Percentiles rank a stretch among this genome's conserved stretches.
Conservation (phyloP, 805 yeast species). For the Tetrapisispora namnaoensis region DNA sequence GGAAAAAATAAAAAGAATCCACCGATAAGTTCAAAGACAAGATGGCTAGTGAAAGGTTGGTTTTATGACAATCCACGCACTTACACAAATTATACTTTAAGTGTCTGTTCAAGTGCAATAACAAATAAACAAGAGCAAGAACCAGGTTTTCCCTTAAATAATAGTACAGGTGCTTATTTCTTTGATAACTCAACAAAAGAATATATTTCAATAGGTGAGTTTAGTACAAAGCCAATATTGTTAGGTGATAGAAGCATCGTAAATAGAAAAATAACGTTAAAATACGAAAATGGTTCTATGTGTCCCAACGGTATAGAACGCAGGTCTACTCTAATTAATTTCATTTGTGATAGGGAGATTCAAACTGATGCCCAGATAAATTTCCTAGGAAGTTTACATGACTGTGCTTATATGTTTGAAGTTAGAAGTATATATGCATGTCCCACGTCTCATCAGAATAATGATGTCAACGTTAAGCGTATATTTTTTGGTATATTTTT, state of each 20-base stretch:
- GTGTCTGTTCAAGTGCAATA: slow-evolving; percentile 56
- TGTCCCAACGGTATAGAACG: slow-evolving; percentile 47
- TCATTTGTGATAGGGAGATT: slow-evolving; percentile 72
- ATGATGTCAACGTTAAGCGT: slow-evolving; percentile 55
- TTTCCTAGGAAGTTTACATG: slow-evolving; percentile 60
- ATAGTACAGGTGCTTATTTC: slow-evolving; percentile 46
- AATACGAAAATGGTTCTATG: slow-evolving; percentile 59
- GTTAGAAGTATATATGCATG: slow-evolving; percentile 81
- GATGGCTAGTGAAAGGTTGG: slow-evolving; percentile 61
- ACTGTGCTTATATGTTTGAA: slow-evolving; percentile 78
- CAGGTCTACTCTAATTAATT: slow-evolving; percentile 57
- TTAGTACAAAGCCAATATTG: slow-evolving; percentile 49
- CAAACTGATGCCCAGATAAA: slow-evolving; percentile 53
- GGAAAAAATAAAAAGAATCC: neutral
- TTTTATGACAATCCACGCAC: slow-evolving; percentile 40
- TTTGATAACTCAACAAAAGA: slow-evolving; percentile 27
- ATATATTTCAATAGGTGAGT: slow-evolving; percentile 49
- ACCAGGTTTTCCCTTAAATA: slow-evolving; percentile 17
- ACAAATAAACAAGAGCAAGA: slow-evolving; percentile 10
- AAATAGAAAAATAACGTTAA: slow-evolving; percentile 49
- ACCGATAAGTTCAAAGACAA: slow-evolving; percentile 10
- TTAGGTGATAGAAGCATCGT: slow-evolving; percentile 36
- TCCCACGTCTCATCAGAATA: slow-evolving; percentile 61
- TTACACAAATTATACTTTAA: slow-evolving; percentile 61
- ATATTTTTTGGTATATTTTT: slow-evolving; percentile 47